phyloP scores from a whole-genome alignment of 352 stramenopile species.

The Globisporangium recalcitrans region DNA sequence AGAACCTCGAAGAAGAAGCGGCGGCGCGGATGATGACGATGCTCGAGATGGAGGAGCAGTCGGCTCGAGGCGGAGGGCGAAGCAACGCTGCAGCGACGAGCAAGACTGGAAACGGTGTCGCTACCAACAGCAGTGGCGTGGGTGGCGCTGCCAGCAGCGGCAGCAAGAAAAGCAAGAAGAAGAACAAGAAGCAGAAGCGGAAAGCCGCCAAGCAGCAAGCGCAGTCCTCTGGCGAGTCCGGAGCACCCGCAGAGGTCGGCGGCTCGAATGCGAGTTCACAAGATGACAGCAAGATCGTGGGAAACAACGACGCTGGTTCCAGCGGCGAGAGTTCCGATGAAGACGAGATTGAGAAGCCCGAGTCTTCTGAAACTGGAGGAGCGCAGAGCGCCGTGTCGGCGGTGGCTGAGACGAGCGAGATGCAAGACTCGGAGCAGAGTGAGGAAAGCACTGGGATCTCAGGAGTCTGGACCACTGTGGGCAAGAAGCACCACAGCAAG shows the following conservation, averaged over 20 bases:
- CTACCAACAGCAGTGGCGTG: not conserved
- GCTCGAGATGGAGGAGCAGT: slow-evolving; percentile 71
- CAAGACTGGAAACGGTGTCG: slow-evolving; percentile 3
- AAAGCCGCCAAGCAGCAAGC: slow-evolving; percentile 30
- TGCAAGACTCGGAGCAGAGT: not conserved
- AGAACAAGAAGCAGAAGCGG: slow-evolving; percentile 68
- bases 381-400: not conserved
- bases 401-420: not conserved
- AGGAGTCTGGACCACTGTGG: slow-evolving; percentile 67
- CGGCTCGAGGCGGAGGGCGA: not conserved
- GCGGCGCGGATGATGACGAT: slow-evolving; percentile 76
- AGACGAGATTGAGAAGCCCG: slow-evolving; percentile 1
- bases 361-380: not conserved
- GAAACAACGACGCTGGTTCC: not conserved
- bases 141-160: slow-evolving; percentile 2
- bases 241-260: not conserved
- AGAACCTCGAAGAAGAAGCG: slow-evolving; percentile 69
- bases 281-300: not conserved
- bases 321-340: slow-evolving; percentile 18
- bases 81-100: slow-evolving; percentile 8
- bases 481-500: slow-evolving; percentile 57
- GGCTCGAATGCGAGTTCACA: not conserved
- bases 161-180: slow-evolving; percentile 68
- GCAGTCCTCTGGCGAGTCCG: slow-evolving; percentile 7
- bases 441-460: slow-evolving; percentile 11